Base-by-base conservation (phyloP, 2,329 filamentous ascomycete species). In the Pleochaeta shiraiana region DNA sequence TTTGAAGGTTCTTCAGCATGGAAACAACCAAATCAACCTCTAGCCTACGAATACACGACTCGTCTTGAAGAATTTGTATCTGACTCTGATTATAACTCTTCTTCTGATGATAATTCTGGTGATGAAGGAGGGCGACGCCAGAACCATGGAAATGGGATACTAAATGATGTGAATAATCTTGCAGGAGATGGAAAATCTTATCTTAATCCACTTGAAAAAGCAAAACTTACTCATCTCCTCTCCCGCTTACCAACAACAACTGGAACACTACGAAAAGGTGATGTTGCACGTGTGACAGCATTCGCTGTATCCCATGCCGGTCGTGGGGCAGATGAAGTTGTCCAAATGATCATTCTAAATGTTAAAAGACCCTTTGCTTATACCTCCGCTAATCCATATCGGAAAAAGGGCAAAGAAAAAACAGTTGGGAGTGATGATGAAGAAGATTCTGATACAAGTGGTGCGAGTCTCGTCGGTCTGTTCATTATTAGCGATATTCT, bases 221-320 rank as follows among this genome's bases (percentile, higher is more conserved):
- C 91, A 0, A 90, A 90, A 74, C 79, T 97, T 4, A 83, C 87
- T 0, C 89, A 95, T 74, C 77, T 96, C 11, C 79, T 97, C n/a
- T 83, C 87, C 2, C 83, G 90, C 19, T 77, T 97, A 30, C 93
- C 93, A 0, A 87, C 84, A 2, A 84, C 82, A 3, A 83, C 89
- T 45, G 82, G 84, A 1, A 86, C 82, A 68, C 78, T 96, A 30
- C 82, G 88, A 31, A 89, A 89, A 71, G 90, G 90, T 2, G 90
- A 97, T 71, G 83, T 97, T 57, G 91, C 90, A 0, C 82, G 90
- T 4, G 79, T 96, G 1, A 92, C 91, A 0, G 82, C 86, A 2
- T 96, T 97, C 74, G 91, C 91, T 14, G 90, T 97, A 65, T 86
- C 85, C 1, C 90, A 97, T 72, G 88, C 90, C 1, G 88, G 86